Conservation (phyloP, 345 rosid genomes). For the Salix udensis region DNA sequence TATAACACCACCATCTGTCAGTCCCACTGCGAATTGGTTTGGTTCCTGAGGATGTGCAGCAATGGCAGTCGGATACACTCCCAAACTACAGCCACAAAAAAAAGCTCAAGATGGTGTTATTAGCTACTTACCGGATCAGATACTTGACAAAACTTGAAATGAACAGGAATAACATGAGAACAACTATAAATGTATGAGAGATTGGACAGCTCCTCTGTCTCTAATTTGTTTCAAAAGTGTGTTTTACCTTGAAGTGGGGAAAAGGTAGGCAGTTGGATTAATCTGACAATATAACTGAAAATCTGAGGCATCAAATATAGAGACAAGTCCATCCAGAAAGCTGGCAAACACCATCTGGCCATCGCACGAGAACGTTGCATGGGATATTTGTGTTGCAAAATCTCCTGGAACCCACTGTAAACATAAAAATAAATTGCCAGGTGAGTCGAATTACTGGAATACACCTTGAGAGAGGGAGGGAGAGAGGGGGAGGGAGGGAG, state of each 20-base stretch:
- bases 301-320: constrained; percentile 28
- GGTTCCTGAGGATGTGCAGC: constrained; percentile 43
- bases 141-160: background rate
- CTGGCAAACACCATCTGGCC: constrained; percentile 35
- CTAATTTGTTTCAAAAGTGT: background rate
- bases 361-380: constrained; percentile 44
- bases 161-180: background rate
- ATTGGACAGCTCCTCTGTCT: background rate
- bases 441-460: background rate
- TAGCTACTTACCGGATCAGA: background rate
- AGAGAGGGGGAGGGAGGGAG: background rate
- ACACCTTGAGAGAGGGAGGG: background rate
- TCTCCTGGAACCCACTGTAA: constrained; percentile 32
- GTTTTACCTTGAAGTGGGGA: constrained; percentile 24
- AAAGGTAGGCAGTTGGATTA: constrained; percentile 22
- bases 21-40: constrained; percentile 40
- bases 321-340: constrained; percentile 37
- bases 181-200: background rate
- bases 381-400: constrained; percentile 18
- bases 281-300: constrained; percentile 29
- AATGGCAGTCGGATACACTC: constrained; percentile 22
- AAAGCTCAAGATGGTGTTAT: background rate
- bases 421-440: background rate
- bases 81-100: constrained; percentile 18
- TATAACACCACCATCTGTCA: constrained; percentile 31